Conservation (phyloP, 2,329 filamentous ascomycete species). For the Myriosclerotinia scirpicola region DNA sequence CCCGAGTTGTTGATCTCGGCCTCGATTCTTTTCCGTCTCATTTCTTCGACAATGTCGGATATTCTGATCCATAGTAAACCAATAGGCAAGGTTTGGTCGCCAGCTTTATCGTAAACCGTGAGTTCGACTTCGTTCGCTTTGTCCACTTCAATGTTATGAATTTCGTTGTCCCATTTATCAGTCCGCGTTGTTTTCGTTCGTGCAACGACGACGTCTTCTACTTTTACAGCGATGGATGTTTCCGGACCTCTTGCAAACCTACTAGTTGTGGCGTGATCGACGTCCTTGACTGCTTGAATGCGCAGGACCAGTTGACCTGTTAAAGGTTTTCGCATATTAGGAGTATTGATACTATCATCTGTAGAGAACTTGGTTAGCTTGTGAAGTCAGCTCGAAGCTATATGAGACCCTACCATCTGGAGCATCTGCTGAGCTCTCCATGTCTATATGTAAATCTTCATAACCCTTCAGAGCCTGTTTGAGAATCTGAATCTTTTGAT, state of each 20-base stretch:
- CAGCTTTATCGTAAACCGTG: slow-evolving; percentile 94
- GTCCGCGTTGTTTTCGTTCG: slow-evolving; percentile 81
- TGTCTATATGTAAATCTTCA: slow-evolving; percentile 93
- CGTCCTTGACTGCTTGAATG: slow-evolving; percentile 86
- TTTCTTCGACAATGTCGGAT: slow-evolving; percentile 95
- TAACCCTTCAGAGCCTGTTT: slow-evolving; percentile 97
- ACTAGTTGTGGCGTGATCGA: slow-evolving; percentile 83
- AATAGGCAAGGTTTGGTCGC: slow-evolving; percentile 87
- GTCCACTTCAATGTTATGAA: slow-evolving; percentile 89
- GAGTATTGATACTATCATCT: slow-evolving; percentile 97
- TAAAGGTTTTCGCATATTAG: slow-evolving; percentile 92
- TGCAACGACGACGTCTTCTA: slow-evolving; percentile 89
- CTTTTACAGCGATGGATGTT: slow-evolving; percentile 94
- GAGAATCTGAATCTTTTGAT: slow-evolving; percentile 93
- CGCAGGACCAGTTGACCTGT: slow-evolving; percentile 86
- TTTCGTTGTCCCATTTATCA: slow-evolving; percentile 89
- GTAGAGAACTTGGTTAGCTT: slow-evolving; percentile 19
- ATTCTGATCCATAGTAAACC: slow-evolving; percentile 95
- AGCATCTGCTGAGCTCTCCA: slow-evolving; percentile 71
- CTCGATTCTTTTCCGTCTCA: slow-evolving; percentile 95
- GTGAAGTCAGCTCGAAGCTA: slow-evolving; percentile 7
- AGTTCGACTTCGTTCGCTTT: slow-evolving; percentile 99
- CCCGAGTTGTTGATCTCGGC: slow-evolving; percentile 91
- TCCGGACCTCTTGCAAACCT: slow-evolving; percentile 88
- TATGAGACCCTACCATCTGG: slow-evolving; percentile 66